These are phyloP conservation scores for Fusarium setosum DNA, from an alignment of 2,329 filamentous ascomycete genomes.

Conservation along the genomic window DNA sequence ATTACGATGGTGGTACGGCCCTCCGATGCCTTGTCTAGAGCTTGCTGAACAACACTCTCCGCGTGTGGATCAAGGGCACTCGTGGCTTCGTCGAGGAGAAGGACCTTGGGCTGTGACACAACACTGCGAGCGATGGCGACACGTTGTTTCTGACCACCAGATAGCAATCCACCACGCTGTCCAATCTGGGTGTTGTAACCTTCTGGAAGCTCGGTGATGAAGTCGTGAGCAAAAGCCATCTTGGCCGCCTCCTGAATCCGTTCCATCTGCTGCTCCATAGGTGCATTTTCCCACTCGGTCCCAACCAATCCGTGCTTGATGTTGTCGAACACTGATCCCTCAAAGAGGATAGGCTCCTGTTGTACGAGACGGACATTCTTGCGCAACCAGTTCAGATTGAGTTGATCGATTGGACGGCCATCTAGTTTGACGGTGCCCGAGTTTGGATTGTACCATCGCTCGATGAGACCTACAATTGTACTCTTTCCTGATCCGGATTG, in stretches of 20 bases:
- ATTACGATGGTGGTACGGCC: conserved; percentile 72
- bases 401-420: conserved; percentile 45
- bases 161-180: conserved; percentile 71
- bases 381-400: conserved; percentile 54
- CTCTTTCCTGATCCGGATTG: conserved; percentile 54
- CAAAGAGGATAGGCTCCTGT: conserved; percentile 58
- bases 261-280: conserved; percentile 54
- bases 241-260: conserved; percentile 59
- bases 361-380: conserved; percentile 53
- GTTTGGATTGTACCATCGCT: conserved; percentile 52
- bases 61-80: conserved; percentile 60
- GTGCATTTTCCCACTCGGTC: conserved; percentile 51
- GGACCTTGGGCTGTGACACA: conserved; percentile 67
- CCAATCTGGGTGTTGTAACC: conserved; percentile 68
- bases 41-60: conserved; percentile 62
- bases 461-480: conserved; percentile 53
- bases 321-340: conserved; percentile 64
- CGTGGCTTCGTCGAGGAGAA: conserved; percentile 76
- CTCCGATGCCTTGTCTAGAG: conserved; percentile 62
- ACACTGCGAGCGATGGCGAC: conserved; percentile 74
- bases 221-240: conserved; percentile 63
- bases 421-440: conserved; percentile 51
- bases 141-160: conserved; percentile 74
- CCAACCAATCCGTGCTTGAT: conserved; percentile 62
- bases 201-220: conserved; percentile 59